Conservation (phyloP, 2,329 filamentous ascomycete genomes). For the Colletotrichum plurivorum region DNA sequence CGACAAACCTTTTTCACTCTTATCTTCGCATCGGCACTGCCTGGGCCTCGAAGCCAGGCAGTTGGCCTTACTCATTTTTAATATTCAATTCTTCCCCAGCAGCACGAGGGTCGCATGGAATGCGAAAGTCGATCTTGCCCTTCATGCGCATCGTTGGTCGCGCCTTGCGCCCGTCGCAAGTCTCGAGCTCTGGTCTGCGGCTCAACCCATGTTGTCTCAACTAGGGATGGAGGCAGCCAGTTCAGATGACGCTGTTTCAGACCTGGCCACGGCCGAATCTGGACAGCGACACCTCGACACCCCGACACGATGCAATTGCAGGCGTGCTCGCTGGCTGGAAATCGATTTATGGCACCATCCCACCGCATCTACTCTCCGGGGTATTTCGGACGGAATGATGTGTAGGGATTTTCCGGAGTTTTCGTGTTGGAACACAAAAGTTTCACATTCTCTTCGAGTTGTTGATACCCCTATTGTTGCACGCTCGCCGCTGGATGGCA, state of each 20-base stretch:
- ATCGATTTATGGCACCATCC: constrained; percentile 28
- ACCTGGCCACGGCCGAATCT: background rate
- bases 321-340: constrained; percentile 32
- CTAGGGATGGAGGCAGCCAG: background rate
- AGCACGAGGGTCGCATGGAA: constrained; percentile 29
- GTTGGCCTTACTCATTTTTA: constrained; percentile 17
- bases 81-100: constrained; percentile 38
- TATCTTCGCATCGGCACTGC: constrained; percentile 4
- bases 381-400: constrained; percentile 7
- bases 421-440: constrained; percentile 39
- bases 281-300: background rate
- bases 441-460: constrained; percentile 41
- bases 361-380: constrained; percentile 1
- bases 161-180: constrained; percentile 10
- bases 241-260: constrained; percentile 15
- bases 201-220: background rate
- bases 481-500: constrained; percentile 7
- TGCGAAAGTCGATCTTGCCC: constrained; percentile 26
- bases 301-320: constrained; percentile 14
- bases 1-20: constrained; percentile 28
- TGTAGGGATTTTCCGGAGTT: constrained; percentile 37
- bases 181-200: background rate
- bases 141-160: background rate
- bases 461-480: constrained; percentile 42
- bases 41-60: background rate